Conservation (phyloP, 129 eudicot genomes). For the Artemisia tridentata region DNA sequence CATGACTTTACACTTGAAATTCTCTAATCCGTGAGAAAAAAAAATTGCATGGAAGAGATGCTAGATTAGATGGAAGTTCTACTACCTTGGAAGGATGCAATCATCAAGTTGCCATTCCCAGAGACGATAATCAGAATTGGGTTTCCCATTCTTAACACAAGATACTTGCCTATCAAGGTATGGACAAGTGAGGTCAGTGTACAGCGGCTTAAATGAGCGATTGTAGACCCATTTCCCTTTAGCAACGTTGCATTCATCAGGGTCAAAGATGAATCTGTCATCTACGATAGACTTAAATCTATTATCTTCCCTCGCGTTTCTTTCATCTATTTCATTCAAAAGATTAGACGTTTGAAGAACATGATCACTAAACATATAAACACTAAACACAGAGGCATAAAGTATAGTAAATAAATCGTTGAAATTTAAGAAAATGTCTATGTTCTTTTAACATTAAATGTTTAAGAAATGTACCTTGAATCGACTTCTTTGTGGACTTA, state of each 20-base stretch:
- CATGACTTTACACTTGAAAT: no score
- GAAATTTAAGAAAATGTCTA: no score
- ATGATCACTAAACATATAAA: background rate
- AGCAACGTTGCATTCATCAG: conserved; percentile 60
- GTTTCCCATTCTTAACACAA: conserved; percentile 76
- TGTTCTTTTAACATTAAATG: no score
- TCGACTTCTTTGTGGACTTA: conserved; percentile 23
- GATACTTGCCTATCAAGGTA: conserved; percentile 82
- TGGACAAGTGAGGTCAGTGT: conserved; percentile 73
- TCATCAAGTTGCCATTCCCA: conserved; percentile 99
- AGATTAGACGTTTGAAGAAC: conserved; percentile 9
- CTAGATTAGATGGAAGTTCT: background rate
- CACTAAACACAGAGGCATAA: no score
- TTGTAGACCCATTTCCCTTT: conserved; percentile 89
- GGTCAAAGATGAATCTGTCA: conserved; percentile 74
- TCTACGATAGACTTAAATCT: conserved; percentile 43
- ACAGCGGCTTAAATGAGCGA: conserved; percentile 63
- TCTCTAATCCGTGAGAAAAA: no score
- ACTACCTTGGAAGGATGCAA: conserved; percentile 80
- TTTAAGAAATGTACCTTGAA: conserved; percentile 27
- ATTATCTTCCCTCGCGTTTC: conserved; percentile 21
- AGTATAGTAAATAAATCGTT: no score
- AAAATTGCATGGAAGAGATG: no score
- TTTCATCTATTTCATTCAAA: conserved; percentile 36
- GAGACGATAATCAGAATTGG: conserved; percentile 58